Base-by-base conservation (phyloP, 2,329 filamentous ascomycete genomes). In the Verticillium tricorpus region DNA sequence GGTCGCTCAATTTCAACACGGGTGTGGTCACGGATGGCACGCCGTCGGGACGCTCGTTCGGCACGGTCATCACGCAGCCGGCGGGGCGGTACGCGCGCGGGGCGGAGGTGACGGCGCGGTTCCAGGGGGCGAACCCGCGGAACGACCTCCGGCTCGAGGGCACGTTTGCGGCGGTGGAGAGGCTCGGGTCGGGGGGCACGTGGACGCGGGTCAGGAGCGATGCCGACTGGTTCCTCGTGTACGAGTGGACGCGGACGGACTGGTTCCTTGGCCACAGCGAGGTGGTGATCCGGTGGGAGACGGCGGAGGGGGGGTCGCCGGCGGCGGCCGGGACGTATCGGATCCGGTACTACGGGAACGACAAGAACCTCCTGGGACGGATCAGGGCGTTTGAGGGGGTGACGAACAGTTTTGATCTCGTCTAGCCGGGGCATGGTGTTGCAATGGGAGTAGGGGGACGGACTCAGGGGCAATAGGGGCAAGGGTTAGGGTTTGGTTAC, bases 41-140 rank as follows among this genome's bases (percentile, higher is more conserved):
- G 0, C 87, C 88, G 0, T 68, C 88, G 8, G 87, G 89, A 61
- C 87, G 87, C 63, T 77, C 75, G 0, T 97, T 92, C 69, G 94
- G 94, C 54, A 81, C 87, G 52, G 84, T 92, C 1, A 74, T 85
- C 32, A 75, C 76, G 0, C 82, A 89, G 57, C 80, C 84, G 1
- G 70, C 76, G 0, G 71, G 81, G 12, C 76, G 78, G 1, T 92
- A 91, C 71, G 65, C 74, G 1, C 76, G 82, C 9, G 91, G 92
- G 3, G 81, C 85, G 35, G 78, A 79, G 4, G 85, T 93, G 57
- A 82, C 78, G 17, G 89, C 83, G 0, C 87, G 82, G 0, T 97
- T 97, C 73, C 85, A 94, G 2, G 94, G 89, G 17, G 93, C 93
- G 1, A 97, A 97, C 69, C 94, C 94, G 17, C 85, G 94, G 34